A percentile compares a stretch with the other conserved stretches of the same genome.
phyloP scores from a whole-genome alignment of 1,284 basidiomycete species.

The Naganishia liquefaciens region DNA sequence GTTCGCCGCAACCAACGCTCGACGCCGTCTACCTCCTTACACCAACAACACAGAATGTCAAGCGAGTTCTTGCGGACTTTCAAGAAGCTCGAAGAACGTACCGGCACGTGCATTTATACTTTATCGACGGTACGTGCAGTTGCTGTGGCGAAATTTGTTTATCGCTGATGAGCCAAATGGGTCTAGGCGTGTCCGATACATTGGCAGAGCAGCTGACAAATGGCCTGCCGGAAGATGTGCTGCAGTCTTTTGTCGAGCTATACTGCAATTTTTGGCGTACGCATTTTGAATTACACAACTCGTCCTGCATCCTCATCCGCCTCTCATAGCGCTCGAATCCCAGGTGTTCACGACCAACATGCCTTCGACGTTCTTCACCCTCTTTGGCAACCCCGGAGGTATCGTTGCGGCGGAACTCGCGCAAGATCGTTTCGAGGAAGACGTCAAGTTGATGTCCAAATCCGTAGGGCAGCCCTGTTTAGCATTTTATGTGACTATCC shows the following conservation, averaged over 20 bases:
- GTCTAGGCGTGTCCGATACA: conserved; percentile 59
- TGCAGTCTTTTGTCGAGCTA: conserved; percentile 75
- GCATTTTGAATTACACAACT: conserved; percentile 33
- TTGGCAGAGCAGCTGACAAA: conserved; percentile 70
- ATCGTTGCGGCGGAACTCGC: conserved; percentile 65
- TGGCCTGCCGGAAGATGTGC: conserved; percentile 50
- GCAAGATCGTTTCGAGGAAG: conserved; percentile 71
- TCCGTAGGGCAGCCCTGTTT: conserved; percentile 47
- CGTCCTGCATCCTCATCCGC: background rate
- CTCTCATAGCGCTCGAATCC: conserved; percentile 69
- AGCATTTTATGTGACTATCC: background rate
- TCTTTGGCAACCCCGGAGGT: conserved; percentile 77
- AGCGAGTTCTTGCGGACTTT: conserved; percentile 86
- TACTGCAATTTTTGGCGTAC: conserved; percentile 86
- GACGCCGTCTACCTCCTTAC: conserved; percentile 93
- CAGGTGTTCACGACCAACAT: conserved; percentile 75
- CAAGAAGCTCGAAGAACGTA: conserved; percentile 69
- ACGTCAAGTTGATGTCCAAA: conserved; percentile 66
- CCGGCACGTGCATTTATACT: conserved; percentile 87
- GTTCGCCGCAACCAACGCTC: conserved; percentile 75
- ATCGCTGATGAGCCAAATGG: conserved; percentile 15
- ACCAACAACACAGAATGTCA: conserved; percentile 90
- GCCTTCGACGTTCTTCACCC: conserved; percentile 77
- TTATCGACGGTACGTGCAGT: conserved; percentile 74
- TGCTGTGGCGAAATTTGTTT: conserved; percentile 18